Evolutionary conservation across 495 filamentous ascomycete genomes (phyloP).

Genomic region (Penicillium coprophilum): DNA sequence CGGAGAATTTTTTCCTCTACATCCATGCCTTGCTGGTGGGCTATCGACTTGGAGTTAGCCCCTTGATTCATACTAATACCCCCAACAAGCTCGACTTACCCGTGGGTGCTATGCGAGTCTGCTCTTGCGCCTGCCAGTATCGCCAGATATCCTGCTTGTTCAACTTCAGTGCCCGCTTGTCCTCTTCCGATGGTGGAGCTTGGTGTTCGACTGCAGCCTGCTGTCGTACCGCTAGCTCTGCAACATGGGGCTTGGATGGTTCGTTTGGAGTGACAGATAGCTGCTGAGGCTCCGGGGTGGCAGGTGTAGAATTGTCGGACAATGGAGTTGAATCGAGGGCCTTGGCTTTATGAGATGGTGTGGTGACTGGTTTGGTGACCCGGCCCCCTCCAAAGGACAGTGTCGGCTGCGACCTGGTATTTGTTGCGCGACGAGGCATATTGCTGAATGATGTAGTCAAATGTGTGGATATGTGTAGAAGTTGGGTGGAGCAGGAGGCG

Average conservation of each 20-base stretch:
- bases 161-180: conserved; percentile 57
- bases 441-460: neutral
- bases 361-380: conserved; percentile 67
- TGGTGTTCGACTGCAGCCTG: conserved; percentile 42
- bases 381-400: conserved; percentile 70
- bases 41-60: conserved; percentile 31
- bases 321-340: conserved; percentile 31
- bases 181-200: conserved; percentile 49
- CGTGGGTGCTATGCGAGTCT: conserved; percentile 53
- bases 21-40: conserved; percentile 72
- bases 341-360: conserved; percentile 54
- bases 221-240: conserved; percentile 49
- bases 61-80: neutral
- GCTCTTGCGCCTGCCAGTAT: conserved; percentile 73
- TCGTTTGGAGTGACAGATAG: conserved; percentile 20
- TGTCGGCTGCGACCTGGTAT: conserved; percentile 61
- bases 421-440: conserved; percentile 70
- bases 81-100: conserved; percentile 27
- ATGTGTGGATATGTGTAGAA: neutral
- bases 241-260: conserved; percentile 40
- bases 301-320: conserved; percentile 37
- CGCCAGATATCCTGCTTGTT: conserved; percentile 60
- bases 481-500: neutral
- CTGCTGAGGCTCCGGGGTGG: conserved; percentile 31
- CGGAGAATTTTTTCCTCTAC: conserved; percentile 80